Evolutionary conservation across 2,329 filamentous ascomycete species (phyloP).

Genomic region (Monascus ruber): DNA sequence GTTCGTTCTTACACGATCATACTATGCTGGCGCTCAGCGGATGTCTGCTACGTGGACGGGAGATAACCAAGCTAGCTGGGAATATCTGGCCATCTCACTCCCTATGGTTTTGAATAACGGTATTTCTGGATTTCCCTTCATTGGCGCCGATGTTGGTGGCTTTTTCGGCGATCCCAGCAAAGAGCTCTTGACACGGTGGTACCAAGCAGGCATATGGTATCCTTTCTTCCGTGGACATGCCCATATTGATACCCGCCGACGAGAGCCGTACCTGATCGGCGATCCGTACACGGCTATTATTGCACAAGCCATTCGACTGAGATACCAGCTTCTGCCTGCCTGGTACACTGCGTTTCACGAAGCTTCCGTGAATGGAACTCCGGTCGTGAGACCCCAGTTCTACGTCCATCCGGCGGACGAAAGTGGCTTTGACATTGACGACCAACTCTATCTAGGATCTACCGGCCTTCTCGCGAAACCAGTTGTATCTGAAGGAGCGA

Average conservation of each 20-base stretch:
- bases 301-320: constrained; percentile 72
- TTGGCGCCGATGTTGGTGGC: constrained; percentile 89
- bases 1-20: constrained; percentile 86
- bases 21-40: constrained; percentile 83
- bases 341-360: constrained; percentile 98
- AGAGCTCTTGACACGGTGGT: constrained; percentile 87
- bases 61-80: constrained; percentile 91
- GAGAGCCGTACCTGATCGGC: constrained; percentile 80
- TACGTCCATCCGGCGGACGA: constrained; percentile 84
- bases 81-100: constrained; percentile 74
- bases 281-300: constrained; percentile 81
- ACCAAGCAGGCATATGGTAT: constrained; percentile 92
- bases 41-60: constrained; percentile 97
- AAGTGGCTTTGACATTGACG: constrained; percentile 74
- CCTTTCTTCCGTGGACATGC: constrained; percentile 97
- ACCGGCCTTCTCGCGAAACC: constrained; percentile 91
- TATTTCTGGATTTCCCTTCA: constrained; percentile 85
- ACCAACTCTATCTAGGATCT: constrained; percentile 82
- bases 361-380: constrained; percentile 68
- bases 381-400: constrained; percentile 84
- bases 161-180: constrained; percentile 97
- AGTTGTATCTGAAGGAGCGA: constrained; percentile 64
- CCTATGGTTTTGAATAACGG: constrained; percentile 92
- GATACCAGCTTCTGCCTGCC: constrained; percentile 78
- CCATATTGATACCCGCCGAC: constrained; percentile 87